phyloP scores from a whole-genome alignment of 345 rosid species.

The Salix purpurea region DNA sequence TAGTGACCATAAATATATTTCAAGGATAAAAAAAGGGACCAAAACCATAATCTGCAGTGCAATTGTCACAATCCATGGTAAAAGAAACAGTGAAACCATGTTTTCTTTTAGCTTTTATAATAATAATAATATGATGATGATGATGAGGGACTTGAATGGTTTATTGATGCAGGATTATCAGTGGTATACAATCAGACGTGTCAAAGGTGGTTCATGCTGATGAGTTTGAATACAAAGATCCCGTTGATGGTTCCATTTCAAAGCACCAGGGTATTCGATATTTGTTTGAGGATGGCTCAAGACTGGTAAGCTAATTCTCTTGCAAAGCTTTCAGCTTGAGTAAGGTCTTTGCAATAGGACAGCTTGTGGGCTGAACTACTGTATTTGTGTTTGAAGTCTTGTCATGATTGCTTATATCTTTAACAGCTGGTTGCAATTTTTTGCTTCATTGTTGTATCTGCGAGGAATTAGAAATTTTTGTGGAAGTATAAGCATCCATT shows the following conservation, averaged over 20 bases:
- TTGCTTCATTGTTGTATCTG: neutral
- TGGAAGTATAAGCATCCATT: neutral
- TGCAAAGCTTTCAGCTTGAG: neutral
- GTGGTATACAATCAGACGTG: slow-evolving; percentile 62
- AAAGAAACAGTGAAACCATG: no score
- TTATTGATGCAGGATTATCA: slow-evolving; percentile 50
- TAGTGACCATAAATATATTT: no score
- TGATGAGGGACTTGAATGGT: neutral
- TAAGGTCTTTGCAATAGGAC: neutral
- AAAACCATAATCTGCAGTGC: no score
- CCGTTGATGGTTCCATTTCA: slow-evolving; percentile 94
- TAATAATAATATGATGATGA: no score
- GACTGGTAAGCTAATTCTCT: slow-evolving; percentile 57
- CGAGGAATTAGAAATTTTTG: neutral
- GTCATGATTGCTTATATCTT: neutral
- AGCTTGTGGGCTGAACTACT: neutral
- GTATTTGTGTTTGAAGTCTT: neutral
- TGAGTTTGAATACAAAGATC: slow-evolving; percentile 97
- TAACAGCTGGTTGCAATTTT: neutral
- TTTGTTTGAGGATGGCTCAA: slow-evolving; percentile 89
- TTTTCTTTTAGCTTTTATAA: no score
- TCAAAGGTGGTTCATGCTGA: slow-evolving; percentile 70
- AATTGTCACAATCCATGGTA: no score
- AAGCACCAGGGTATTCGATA: slow-evolving; percentile 93
- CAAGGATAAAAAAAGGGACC: no score